A percentile compares a stretch with the other conserved stretches of the same genome.
These are phyloP conservation scores for Ambrosia artemisiifolia DNA, from an alignment of 129 eudicot genomes.

Conservation along the genomic window DNA sequence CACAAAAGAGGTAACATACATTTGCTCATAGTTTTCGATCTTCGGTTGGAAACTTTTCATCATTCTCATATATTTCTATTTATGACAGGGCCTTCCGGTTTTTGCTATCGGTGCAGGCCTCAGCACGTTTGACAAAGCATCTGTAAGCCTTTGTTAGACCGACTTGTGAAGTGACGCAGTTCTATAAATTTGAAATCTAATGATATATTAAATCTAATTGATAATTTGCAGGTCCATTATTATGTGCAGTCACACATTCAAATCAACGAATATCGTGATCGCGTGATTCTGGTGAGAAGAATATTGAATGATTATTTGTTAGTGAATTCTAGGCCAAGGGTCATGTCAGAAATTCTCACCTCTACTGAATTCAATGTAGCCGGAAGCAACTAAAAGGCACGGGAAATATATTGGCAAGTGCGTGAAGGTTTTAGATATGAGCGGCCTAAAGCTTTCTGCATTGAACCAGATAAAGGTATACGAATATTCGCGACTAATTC, in stretches of 20 bases:
- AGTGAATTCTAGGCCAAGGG: no score
- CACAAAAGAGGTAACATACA: conserved; percentile 51
- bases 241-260: conserved; percentile 74
- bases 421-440: conserved; percentile 74
- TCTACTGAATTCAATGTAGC: conserved; percentile 34
- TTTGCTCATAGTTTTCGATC: conserved; percentile 10
- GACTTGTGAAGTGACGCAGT: background rate
- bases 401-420: conserved; percentile 58
- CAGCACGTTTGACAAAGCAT: conserved; percentile 71
- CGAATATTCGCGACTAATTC: background rate
- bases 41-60: background rate
- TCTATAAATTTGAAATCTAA: background rate
- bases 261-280: conserved; percentile 70
- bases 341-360: background rate
- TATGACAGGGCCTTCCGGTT: conserved; percentile 60
- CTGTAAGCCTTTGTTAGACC: conserved; percentile 40
- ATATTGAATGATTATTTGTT: background rate
- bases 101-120: conserved; percentile 67
- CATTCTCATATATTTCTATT: background rate
- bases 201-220: background rate
- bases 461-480: conserved; percentile 62
- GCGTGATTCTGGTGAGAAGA: conserved; percentile 58
- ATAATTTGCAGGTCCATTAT: conserved; percentile 51
- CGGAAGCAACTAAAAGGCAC: conserved; percentile 51
- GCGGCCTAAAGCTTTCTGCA: conserved; percentile 65